phyloP scores from a whole-genome alignment of 2,329 filamentous ascomycete species.

The Fusarium nurragi region DNA sequence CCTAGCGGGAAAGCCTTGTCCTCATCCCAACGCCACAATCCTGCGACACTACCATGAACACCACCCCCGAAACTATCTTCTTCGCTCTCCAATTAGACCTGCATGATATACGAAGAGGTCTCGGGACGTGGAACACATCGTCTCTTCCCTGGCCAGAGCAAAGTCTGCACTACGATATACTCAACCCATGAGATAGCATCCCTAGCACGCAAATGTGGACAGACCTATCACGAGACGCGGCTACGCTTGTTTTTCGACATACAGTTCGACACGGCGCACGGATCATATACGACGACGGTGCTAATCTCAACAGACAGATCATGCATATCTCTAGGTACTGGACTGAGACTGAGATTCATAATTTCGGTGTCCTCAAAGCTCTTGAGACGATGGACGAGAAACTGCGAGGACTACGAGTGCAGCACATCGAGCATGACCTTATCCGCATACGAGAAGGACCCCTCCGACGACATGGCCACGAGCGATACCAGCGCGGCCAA shows the following conservation, averaged over 20 bases:
- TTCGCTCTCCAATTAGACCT: background rate
- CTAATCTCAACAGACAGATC: no score
- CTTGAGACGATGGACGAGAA: background rate
- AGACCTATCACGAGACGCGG: background rate
- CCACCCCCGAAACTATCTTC: background rate
- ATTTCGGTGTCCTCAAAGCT: background rate
- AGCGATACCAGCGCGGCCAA: background rate
- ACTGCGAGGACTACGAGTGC: no score
- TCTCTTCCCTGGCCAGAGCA: background rate
- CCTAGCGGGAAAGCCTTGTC: background rate
- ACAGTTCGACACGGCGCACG: no score
- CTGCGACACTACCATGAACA: background rate
- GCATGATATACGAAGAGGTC: accelerated
- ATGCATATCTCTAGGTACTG: background rate
- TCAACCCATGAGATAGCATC: background rate
- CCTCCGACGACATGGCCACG: background rate
- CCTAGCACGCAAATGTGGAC: background rate
- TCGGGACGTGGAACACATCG: background rate
- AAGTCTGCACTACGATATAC: background rate
- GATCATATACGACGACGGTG: no score
- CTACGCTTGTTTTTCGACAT: no score
- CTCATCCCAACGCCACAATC: background rate
- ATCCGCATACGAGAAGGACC: background rate
- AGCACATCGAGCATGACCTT: background rate
- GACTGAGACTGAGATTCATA: background rate